Conservation (phyloP, 2,329 filamentous ascomycete species). For the Claviceps sp. region DNA sequence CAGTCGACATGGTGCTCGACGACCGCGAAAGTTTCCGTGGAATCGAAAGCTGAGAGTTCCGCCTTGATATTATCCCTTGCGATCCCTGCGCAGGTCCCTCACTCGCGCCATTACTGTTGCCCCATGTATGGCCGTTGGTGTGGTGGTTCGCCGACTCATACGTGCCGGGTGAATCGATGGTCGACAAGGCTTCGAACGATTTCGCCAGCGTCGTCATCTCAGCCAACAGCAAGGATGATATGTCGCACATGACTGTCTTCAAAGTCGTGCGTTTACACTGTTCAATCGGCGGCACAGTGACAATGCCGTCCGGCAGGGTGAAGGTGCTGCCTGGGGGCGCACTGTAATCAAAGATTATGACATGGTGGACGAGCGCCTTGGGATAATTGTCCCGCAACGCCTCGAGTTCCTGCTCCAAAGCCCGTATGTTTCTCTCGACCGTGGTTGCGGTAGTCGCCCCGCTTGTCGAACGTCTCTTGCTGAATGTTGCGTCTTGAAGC, state of each 20-base stretch:
- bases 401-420: constrained; percentile 54
- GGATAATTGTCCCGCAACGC: constrained; percentile 59
- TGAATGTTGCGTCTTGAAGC: constrained; percentile 40
- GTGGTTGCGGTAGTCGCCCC: constrained; percentile 32
- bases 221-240: constrained; percentile 59
- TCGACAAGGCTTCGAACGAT: constrained; percentile 57
- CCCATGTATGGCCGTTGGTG: constrained; percentile 29
- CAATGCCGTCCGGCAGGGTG: constrained; percentile 50
- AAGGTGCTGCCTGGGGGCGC: constrained; percentile 32
- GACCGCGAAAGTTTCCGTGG: constrained; percentile 32
- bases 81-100: constrained; percentile 15
- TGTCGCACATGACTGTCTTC: constrained; percentile 67
- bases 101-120: constrained; percentile 16
- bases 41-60: constrained; percentile 42
- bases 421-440: constrained; percentile 43
- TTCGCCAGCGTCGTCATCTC: constrained; percentile 65
- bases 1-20: constrained; percentile 38
- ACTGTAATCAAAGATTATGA: constrained; percentile 67
- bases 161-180: constrained; percentile 63
- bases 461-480: constrained; percentile 39
- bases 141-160: constrained; percentile 24
- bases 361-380: constrained; percentile 62
- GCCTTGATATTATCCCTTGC: constrained; percentile 26
- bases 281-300: constrained; percentile 54
- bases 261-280: constrained; percentile 65